phyloP scores from a whole-genome alignment of 2,329 filamentous ascomycete species.

The Ophiostoma himal-ulmi region DNA sequence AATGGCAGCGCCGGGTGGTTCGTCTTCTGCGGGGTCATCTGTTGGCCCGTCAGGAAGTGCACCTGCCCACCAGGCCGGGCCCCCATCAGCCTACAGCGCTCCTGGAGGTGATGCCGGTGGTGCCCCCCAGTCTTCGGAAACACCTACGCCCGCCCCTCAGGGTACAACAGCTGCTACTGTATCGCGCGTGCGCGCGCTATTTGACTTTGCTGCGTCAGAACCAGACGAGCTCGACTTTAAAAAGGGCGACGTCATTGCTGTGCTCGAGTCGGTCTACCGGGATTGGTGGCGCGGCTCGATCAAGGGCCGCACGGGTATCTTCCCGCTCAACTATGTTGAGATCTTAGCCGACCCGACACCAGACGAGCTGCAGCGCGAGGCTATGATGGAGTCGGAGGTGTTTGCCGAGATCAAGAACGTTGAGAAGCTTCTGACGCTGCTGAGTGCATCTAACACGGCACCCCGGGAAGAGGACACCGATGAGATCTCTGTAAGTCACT shows the following conservation, averaged over 20 bases:
- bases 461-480: slow-evolving; percentile 88
- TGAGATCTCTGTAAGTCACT: slow-evolving; percentile 72
- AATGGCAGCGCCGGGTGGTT: slow-evolving; percentile 29
- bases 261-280: slow-evolving; percentile 96
- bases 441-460: slow-evolving; percentile 79
- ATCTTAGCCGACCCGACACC: slow-evolving; percentile 91
- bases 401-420: slow-evolving; percentile 61
- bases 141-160: slow-evolving; percentile 36
- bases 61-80: not conserved
- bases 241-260: slow-evolving; percentile 94
- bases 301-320: slow-evolving; percentile 92
- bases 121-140: slow-evolving; percentile 40
- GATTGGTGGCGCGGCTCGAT: slow-evolving; percentile 99
- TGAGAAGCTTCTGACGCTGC: slow-evolving; percentile 69
- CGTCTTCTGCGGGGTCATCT: slow-evolving; percentile 33
- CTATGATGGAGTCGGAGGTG: slow-evolving; percentile 79
- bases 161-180: slow-evolving; percentile 95
- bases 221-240: slow-evolving; percentile 92
- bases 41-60: slow-evolving; percentile 22
- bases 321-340: slow-evolving; percentile 97
- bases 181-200: slow-evolving; percentile 85
- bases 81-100: not conserved
- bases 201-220: slow-evolving; percentile 91
- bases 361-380: slow-evolving; percentile 90
- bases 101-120: slow-evolving; percentile 39